Evolutionary conservation across 768 basidiomycete species (phyloP).

Genomic region (Panus rudis): DNA sequence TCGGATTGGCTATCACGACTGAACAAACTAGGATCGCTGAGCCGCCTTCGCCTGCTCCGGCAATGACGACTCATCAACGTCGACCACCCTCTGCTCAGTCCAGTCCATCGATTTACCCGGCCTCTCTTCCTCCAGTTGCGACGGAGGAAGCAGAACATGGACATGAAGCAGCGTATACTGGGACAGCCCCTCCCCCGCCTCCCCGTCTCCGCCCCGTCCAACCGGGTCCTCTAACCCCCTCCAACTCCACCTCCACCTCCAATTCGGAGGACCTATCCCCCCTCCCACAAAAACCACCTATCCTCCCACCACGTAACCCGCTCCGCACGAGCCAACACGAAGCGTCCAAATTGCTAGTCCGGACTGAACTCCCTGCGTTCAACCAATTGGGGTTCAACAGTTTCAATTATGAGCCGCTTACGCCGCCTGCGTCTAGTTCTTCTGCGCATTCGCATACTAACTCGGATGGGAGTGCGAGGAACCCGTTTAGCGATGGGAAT

Average conservation of each 20-base stretch:
- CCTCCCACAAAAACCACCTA: constrained; percentile 2
- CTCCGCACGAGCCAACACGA: constrained; percentile 7
- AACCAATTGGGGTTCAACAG: constrained; percentile 1
- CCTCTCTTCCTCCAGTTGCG: constrained; percentile 6
- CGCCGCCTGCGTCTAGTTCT: constrained; percentile 35
- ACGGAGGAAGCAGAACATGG: not conserved
- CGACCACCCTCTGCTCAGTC: constrained; percentile 8
- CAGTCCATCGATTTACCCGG: constrained; percentile 18
- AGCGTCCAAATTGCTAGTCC: constrained; percentile 5
- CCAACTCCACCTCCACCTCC: not conserved
- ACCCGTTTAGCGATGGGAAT: constrained; percentile 8
- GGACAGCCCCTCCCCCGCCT: constrained; percentile 5
- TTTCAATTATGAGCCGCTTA: constrained; percentile 26
- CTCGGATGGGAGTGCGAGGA: constrained; percentile 9
- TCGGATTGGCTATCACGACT: constrained; percentile 18
- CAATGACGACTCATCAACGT: constrained; percentile 1
- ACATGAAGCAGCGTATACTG: constrained; percentile 3
- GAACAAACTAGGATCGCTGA: constrained; percentile 15
- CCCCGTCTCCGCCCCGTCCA: not conserved
- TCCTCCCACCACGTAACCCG: constrained; percentile 16
- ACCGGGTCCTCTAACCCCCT: not conserved
- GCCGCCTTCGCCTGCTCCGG: constrained; percentile 4
- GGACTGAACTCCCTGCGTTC: constrained; percentile 1
- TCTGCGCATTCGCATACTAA: constrained; percentile 19
- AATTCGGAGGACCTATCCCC: not conserved